Conservation (phyloP, 345 rosid species). For the Adansonia digitata region DNA sequence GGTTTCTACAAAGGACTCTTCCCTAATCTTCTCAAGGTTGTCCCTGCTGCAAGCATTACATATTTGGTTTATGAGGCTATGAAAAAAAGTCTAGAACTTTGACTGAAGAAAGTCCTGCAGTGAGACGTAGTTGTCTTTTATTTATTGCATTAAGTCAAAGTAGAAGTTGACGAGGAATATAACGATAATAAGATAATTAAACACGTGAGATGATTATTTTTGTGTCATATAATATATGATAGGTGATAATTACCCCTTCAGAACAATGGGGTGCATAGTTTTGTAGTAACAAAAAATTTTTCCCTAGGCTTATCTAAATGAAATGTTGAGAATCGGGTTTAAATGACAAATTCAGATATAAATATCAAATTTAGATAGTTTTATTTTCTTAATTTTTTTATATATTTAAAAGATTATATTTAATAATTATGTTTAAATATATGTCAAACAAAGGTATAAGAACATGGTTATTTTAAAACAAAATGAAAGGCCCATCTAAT, state of each 20-base stretch:
- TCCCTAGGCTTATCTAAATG: slow-evolving; percentile 23
- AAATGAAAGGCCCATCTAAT: too few species aligned
- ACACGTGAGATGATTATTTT: slow-evolving; percentile 26
- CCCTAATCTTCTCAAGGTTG: slow-evolving; percentile 79
- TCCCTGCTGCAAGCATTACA: slow-evolving; percentile 49
- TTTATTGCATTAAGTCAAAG: too few species aligned
- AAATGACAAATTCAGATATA: too few species aligned
- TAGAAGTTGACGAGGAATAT: slow-evolving; percentile 20
- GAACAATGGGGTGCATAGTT: slow-evolving; percentile 24
- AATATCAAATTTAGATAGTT: too few species aligned
- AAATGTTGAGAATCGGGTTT: slow-evolving; percentile 23
- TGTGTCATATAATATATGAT: slow-evolving; percentile 18
- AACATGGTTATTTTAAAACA: too few species aligned
- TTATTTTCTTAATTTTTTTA: too few species aligned
- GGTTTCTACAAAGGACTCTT: slow-evolving; percentile 92
- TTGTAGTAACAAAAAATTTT: slow-evolving; percentile 25
- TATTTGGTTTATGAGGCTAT: slow-evolving; percentile 69
- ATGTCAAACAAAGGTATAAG: too few species aligned
- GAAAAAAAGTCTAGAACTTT: slow-evolving; percentile 70
- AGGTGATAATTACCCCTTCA: slow-evolving; percentile 23
- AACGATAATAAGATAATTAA: slow-evolving; percentile 15
- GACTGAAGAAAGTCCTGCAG: slow-evolving; percentile 22
- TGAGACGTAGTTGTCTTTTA: neutral
- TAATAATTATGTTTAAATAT: too few species aligned
- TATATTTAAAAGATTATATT: too few species aligned